phyloP scores from a whole-genome alignment of 169 alveolate genomes.

The Eimeria acervulina region DNA sequence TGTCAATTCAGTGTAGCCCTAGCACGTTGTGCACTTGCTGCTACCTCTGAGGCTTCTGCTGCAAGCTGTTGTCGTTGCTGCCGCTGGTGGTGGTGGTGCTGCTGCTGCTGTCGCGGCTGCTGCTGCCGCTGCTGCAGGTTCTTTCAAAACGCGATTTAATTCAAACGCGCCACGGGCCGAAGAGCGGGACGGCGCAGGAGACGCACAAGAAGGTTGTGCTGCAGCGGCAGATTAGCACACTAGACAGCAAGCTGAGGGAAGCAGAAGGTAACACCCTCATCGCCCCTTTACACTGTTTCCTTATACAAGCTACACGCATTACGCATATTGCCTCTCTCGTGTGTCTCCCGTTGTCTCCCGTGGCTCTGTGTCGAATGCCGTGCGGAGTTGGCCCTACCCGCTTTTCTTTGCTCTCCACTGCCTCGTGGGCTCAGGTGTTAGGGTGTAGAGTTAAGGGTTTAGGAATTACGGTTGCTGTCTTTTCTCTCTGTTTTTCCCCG shows the following conservation, averaged over 20 bases:
- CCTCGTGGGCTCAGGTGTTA: background rate
- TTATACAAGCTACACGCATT: no score
- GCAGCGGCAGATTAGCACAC: slow-evolving; percentile 28
- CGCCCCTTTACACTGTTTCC: background rate
- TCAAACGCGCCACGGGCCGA: slow-evolving; percentile 90
- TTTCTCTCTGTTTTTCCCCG: background rate
- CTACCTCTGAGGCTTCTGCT: background rate
- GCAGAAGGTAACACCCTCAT: slow-evolving; percentile 20
- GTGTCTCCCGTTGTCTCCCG: no score
- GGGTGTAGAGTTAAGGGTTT: background rate
- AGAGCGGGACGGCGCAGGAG: background rate
- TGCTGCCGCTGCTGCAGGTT: background rate
- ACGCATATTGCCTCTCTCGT: no score
- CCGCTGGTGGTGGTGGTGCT: background rate
- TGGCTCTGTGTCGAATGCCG: no score
- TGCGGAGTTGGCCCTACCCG: no score
- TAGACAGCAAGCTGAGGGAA: slow-evolving; percentile 34
- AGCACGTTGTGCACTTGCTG: background rate
- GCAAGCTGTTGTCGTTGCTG: background rate
- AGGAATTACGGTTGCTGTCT: background rate
- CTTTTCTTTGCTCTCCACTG: no score
- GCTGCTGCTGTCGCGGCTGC: slow-evolving; percentile 17
- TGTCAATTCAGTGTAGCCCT: no score
- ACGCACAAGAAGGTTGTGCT: slow-evolving; percentile 19
- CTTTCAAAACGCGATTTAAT: slow-evolving; percentile 92